Evolutionary conservation across 495 filamentous ascomycete species (phyloP).

Genomic region (Hypomontagnella submonticulosa): DNA sequence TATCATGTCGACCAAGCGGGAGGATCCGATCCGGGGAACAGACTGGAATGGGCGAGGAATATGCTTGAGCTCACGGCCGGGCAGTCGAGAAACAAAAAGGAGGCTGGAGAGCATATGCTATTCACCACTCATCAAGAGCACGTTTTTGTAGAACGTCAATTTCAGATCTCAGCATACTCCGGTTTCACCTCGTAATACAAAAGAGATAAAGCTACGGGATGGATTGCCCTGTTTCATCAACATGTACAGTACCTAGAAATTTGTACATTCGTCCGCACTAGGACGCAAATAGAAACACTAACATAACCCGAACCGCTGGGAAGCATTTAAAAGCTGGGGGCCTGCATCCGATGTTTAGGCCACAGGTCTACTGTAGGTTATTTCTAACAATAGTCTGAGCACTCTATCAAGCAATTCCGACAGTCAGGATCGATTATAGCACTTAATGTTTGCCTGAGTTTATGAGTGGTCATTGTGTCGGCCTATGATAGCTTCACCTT

Average conservation of each 20-base stretch:
- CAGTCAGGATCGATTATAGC: too few relatives aligned
- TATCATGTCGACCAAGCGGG: conserved; percentile 15
- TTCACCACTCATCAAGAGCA: conserved; percentile 25
- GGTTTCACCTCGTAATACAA: background rate
- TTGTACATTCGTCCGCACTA: conserved; percentile 3
- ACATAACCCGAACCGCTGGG: conserved; percentile 19
- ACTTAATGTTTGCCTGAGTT: too few relatives aligned
- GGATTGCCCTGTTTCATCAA: background rate
- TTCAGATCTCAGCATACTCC: conserved; percentile 2
- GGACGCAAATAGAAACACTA: conserved; percentile 22
- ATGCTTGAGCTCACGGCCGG: conserved; percentile 9
- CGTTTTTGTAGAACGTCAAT: conserved; percentile 17
- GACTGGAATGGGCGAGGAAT: conserved; percentile 12
- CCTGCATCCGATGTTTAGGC: background rate
- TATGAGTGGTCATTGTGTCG: too few relatives aligned
- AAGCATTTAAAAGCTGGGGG: conserved; percentile 9
- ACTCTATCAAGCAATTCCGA: too few relatives aligned
- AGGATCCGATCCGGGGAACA: conserved; percentile 31
- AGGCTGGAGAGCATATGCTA: conserved; percentile 7
- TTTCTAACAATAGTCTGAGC: conserved; percentile 2
- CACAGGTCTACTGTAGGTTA: background rate
- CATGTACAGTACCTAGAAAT: too few relatives aligned
- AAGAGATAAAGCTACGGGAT: background rate
- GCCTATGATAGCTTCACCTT: too few relatives aligned
- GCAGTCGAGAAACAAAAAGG: conserved; percentile 11